These are phyloP conservation scores for Tolypocladium capitatum DNA, from an alignment of 2,329 filamentous ascomycete species.

Conservation along the genomic window DNA sequence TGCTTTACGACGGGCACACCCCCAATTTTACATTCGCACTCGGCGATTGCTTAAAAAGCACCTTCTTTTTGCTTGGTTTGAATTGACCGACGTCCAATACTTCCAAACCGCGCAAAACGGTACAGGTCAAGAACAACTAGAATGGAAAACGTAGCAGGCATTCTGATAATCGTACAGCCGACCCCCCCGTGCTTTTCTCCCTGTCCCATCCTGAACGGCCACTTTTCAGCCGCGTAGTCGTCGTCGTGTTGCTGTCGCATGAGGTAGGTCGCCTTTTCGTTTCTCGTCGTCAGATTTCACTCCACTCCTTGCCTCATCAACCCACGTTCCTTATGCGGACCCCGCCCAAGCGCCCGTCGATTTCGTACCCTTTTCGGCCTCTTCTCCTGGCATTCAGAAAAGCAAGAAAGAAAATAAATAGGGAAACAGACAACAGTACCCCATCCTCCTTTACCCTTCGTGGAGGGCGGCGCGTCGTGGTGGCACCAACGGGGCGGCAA, in stretches of 20 bases:
- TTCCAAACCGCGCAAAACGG: neutral
- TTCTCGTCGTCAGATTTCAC: neutral
- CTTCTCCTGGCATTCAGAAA: neutral
- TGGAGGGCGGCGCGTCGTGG: neutral
- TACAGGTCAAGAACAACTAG: conserved; percentile 2
- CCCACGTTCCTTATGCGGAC: neutral
- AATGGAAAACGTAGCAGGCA: conserved; percentile 2
- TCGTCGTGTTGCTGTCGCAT: neutral
- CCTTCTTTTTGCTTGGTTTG: neutral
- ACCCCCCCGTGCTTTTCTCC: conserved; percentile 1
- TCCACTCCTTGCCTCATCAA: neutral
- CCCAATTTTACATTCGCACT: neutral
- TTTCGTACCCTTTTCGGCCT: neutral
- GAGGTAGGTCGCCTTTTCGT: neutral
- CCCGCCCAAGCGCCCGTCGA: neutral
- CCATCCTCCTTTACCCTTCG: neutral
- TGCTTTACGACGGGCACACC: neutral
- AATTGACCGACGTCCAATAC: neutral
- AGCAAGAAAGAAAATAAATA: neutral
- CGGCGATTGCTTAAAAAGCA: neutral
- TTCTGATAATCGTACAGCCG: conserved; percentile 10
- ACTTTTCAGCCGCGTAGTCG: neutral
- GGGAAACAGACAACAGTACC: neutral
- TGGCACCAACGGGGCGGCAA: conserved; percentile 1
- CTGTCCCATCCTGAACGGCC: neutral